Conservation (phyloP, 345 rosid species). For the Limnanthes douglasii region DNA sequence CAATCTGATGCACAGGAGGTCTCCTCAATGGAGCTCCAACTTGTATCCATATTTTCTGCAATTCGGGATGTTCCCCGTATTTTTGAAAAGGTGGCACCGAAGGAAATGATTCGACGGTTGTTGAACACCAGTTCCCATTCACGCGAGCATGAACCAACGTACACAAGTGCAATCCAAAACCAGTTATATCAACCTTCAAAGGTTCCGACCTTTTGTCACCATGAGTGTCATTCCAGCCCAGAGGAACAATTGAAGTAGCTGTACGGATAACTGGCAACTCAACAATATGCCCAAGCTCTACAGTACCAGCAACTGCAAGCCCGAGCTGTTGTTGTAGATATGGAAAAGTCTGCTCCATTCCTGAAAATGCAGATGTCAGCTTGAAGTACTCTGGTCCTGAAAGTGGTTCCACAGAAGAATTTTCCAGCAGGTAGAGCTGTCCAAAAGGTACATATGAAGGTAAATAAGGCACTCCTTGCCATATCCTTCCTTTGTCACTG, state of each 20-base stretch:
- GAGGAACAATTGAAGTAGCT: conserved; percentile 84
- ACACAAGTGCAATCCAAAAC: conserved; percentile 86
- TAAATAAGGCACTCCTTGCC: too few species aligned
- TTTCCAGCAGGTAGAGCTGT: too few species aligned
- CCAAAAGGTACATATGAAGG: too few species aligned
- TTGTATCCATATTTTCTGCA: conserved; percentile 62
- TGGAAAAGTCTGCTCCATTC: conserved; percentile 60
- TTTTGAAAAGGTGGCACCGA: conserved; percentile 40
- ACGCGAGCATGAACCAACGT: conserved; percentile 83
- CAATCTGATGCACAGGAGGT: conserved; percentile 63
- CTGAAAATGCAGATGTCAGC: conserved; percentile 67
- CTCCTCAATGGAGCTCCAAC: conserved; percentile 64
- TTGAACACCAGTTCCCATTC: conserved; percentile 93
- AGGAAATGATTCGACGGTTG: conserved; percentile 81
- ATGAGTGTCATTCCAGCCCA: conserved; percentile 75
- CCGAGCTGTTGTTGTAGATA: conserved; percentile 96
- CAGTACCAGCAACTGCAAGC: conserved; percentile 60
- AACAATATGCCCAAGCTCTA: conserved; percentile 82
- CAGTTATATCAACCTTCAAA: conserved; percentile 81
- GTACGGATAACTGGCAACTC: conserved; percentile 73
- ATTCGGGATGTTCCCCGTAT: conserved; percentile 37
- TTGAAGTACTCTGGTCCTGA: too few species aligned
- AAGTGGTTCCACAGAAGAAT: too few species aligned
- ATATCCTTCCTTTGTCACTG: too few species aligned
- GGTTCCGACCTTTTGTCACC: conserved; percentile 68